phyloP scores from a whole-genome alignment of 371 early-diverging fungal species.

The Scutellospora calospora region DNA sequence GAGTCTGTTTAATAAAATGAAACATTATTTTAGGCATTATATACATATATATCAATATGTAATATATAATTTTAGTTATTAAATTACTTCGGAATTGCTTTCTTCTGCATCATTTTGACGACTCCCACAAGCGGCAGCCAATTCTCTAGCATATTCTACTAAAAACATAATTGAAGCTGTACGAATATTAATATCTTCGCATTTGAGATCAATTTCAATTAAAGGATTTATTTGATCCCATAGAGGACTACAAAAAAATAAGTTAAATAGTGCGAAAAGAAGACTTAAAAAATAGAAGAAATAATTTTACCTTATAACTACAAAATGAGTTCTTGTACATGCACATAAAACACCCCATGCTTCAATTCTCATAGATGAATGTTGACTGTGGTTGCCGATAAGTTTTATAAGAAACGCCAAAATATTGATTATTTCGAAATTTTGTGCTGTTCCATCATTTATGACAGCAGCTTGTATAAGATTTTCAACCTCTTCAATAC shows the following conservation, averaged over 20 bases:
- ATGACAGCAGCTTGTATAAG: slow-evolving; percentile 2
- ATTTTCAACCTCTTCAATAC: slow-evolving; percentile 12
- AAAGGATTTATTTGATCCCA: slow-evolving; percentile 34
- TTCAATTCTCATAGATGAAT: slow-evolving; percentile 31
- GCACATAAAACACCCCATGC: slow-evolving; percentile 41
- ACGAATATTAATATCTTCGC: slow-evolving; percentile 34
- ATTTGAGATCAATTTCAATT: neutral
- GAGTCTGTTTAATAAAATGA: neutral
- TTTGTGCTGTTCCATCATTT: neutral
- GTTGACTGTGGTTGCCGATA: neutral
- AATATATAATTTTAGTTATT: neutral
- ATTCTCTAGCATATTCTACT: slow-evolving; percentile 39
- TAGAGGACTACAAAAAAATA: neutral
- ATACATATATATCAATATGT: neutral
- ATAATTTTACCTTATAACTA: slow-evolving; percentile 16
- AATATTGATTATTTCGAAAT: neutral
- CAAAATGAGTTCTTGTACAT: slow-evolving; percentile 36
- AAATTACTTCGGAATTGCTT: neutral
- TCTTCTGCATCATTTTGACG: slow-evolving; percentile 1
- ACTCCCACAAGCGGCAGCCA: neutral
- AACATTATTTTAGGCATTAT: neutral
- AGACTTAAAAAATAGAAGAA: neutral
- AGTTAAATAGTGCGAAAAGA: neutral
- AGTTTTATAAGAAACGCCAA: slow-evolving; percentile 6
- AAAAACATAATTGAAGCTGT: slow-evolving; percentile 41